phyloP scores from a whole-genome alignment of 2,329 filamentous ascomycete species.

The Exserohilum rostratum region DNA sequence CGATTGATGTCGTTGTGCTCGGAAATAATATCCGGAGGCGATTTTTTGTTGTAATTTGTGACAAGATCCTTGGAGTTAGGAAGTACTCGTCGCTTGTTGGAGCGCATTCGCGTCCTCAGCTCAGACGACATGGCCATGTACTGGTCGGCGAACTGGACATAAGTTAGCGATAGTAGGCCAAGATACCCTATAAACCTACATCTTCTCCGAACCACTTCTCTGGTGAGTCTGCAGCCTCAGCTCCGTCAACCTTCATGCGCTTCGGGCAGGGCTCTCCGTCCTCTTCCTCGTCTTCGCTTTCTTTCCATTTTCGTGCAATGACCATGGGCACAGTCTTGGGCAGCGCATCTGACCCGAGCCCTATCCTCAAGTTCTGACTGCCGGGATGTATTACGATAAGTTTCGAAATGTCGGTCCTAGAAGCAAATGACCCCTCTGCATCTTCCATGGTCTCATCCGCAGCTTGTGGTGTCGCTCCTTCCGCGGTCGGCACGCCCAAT shows the following conservation, averaged over 20 bases:
- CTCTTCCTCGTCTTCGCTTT: slow-evolving; percentile 83
- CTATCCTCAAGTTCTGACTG: slow-evolving; percentile 93
- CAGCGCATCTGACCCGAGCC: slow-evolving; percentile 91
- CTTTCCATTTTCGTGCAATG: slow-evolving; percentile 77
- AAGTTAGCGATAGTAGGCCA: slow-evolving; percentile 7
- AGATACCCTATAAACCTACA: slow-evolving; percentile 48
- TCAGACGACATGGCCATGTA: slow-evolving; percentile 85
- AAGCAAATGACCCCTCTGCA: slow-evolving; percentile 32
- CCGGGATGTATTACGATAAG: slow-evolving; percentile 95
- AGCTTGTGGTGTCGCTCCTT: slow-evolving; percentile 30
- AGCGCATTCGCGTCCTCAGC: slow-evolving; percentile 86
- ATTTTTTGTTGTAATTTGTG: slow-evolving; percentile 88
- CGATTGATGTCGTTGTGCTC: slow-evolving; percentile 94
- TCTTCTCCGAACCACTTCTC: slow-evolving; percentile 91
- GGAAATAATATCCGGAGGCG: slow-evolving; percentile 82
- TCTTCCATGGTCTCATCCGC: slow-evolving; percentile 42
- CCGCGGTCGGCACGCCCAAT: slow-evolving; percentile 64
- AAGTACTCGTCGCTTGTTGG: slow-evolving; percentile 90
- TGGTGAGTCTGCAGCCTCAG: slow-evolving; percentile 64
- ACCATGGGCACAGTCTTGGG: slow-evolving; percentile 95
- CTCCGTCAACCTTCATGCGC: slow-evolving; percentile 65
- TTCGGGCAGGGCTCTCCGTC: slow-evolving; percentile 79
- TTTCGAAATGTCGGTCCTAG: slow-evolving; percentile 74
- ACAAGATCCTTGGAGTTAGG: slow-evolving; percentile 98
- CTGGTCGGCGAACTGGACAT: slow-evolving; percentile 57